Base-by-base conservation (phyloP, 441 rosid genomes). In the Arabidopsis hybrid region DNA sequence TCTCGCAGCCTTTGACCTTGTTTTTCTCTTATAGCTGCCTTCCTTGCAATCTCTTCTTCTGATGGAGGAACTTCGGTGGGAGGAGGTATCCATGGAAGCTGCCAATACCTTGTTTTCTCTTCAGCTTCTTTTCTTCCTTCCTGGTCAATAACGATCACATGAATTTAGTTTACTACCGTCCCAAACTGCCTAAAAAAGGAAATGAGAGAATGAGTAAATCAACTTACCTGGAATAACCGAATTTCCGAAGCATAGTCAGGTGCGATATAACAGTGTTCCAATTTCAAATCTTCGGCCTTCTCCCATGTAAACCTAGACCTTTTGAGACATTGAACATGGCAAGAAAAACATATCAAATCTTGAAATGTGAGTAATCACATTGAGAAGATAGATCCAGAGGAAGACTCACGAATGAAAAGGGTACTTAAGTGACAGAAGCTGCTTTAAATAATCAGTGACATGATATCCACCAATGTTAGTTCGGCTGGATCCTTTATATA, bases 1-100 rank as follows among this genome's bases (percentile, higher is more conserved):
- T 92, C 99, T 80, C 99, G 87, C 80, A 94, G 80, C 65, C 99
- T 84, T 85, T 94, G 99, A 62, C 97, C 94, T 74, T 90, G 97
- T 65, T 90, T 92, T 80, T 92, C 99, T 76, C 81, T 88, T 75
- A 87, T 84, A 66, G 97, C 97, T 60, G 99, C 99, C 79, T 88
- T 94, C 78, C 97, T 85, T 7, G 99, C 99, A 64, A 94, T 69
- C 86, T 94, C 97, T 88, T 92, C 99, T 84, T 87, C 93, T 38
- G 99, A 92, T 78, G 99, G 99, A 70, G 89, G 90, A 79, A 83
- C 97, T 84, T 92, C 99, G 8, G 79, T 74, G 16, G 92, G 91
- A 18, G 92, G 97, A 47, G 97, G 94, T 73, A 88, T 86, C 97
- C 97, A 92, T 40, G 93, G 94, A 40, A 94, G 95, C 85, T 90